These are phyloP conservation scores for Elaeis oleifera DNA, from an alignment of 202 grass and related monocot species.

Conservation along the genomic window DNA sequence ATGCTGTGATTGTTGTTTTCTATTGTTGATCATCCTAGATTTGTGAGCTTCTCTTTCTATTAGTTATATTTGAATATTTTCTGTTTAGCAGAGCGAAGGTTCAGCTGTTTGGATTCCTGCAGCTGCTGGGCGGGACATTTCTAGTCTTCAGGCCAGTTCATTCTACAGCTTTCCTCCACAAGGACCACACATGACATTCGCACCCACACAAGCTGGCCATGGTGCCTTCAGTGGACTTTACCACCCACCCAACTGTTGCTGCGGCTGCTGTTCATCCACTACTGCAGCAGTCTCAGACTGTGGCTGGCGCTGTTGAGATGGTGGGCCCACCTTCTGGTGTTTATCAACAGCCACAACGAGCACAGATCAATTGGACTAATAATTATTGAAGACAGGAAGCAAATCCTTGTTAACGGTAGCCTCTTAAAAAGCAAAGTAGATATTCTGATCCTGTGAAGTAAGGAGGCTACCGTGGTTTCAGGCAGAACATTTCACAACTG, in stretches of 20 bases:
- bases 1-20: too few relatives aligned
- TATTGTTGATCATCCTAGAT: not conserved
- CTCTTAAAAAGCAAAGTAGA: slow-evolving; percentile 11
- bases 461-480: slow-evolving; percentile 15
- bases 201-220: slow-evolving; percentile 50
- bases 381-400: slow-evolving; percentile 49
- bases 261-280: slow-evolving; percentile 55
- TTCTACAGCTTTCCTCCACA: slow-evolving; percentile 57
- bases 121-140: slow-evolving; percentile 52
- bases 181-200: slow-evolving; percentile 62
- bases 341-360: slow-evolving; percentile 61
- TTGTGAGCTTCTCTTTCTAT: not conserved
- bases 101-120: slow-evolving; percentile 51
- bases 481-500: slow-evolving; percentile 22
- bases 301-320: slow-evolving; percentile 70
- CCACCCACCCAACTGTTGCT: slow-evolving; percentile 38
- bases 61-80: slow-evolving; percentile 20
- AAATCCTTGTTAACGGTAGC: slow-evolving; percentile 17
- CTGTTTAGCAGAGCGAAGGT: slow-evolving; percentile 50
- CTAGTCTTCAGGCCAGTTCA: slow-evolving; percentile 44
- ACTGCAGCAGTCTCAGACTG: slow-evolving; percentile 54
- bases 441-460: slow-evolving; percentile 6
- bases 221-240: slow-evolving; percentile 62
- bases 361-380: slow-evolving; percentile 59
- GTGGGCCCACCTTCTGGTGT: slow-evolving; percentile 42